phyloP scores from a whole-genome alignment of 106 monocot genomes.

The Cymbidium sinense region DNA sequence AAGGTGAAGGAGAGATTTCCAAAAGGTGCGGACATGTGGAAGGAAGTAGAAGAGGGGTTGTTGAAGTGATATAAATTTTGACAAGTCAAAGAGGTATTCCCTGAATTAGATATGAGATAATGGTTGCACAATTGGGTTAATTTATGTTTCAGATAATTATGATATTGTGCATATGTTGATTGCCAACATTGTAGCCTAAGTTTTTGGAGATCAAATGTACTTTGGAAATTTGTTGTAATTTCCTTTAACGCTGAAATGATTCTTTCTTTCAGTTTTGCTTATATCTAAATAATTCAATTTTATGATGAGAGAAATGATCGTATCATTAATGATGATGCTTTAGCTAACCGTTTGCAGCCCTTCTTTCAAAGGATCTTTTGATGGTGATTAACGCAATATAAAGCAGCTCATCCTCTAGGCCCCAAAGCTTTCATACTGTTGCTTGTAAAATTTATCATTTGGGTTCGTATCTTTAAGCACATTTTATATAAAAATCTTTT shows the following conservation, averaged over 20 bases:
- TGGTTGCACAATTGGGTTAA: not conserved
- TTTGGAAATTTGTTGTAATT: not conserved
- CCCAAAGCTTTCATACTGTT: not conserved
- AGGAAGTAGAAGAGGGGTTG: constrained; percentile 68
- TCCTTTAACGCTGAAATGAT: not conserved
- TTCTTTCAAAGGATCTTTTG: not conserved
- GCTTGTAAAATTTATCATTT: not conserved
- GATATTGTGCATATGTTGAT: not conserved
- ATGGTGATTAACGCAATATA: not conserved
- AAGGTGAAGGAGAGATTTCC: constrained; percentile 74
- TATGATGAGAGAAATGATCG: not conserved
- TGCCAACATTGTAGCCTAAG: not conserved
- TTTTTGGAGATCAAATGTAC: not conserved
- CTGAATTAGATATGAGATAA: not conserved
- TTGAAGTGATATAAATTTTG: not conserved
- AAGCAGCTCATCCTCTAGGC: not conserved
- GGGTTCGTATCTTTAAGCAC: not conserved
- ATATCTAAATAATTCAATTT: not conserved
- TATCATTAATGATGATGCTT: not conserved
- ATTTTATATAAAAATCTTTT: not conserved
- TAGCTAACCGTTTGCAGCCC: not conserved
- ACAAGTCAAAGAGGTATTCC: not conserved
- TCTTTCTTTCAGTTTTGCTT: not conserved
- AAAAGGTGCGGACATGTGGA: constrained; percentile 58
- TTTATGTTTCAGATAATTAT: not conserved